Base-by-base conservation (phyloP, 305 asterid species). In the Fraxinus paxiana region DNA sequence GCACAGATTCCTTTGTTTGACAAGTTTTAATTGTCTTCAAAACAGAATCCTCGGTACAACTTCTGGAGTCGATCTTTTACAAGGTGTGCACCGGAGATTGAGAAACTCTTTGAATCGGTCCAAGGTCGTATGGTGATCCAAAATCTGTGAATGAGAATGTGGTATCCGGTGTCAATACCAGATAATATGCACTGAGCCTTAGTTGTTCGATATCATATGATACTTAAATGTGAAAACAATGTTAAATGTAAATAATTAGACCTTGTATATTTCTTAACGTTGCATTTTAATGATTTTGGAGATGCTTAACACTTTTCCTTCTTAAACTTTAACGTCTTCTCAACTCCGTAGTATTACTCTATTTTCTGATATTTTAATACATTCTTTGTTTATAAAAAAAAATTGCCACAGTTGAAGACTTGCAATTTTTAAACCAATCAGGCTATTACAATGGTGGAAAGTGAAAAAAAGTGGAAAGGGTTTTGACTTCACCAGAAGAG, bases 51-150 rank as follows among this genome's bases (percentile, higher is more conserved):
- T 1, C 82, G 96, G 84, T 96, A 94, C 88, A 94, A 92, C 82
- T 96, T 96, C 91, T 94, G 99, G 99, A 92, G 95, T 80, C 87
- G 94, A 77, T 85, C 91, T 26, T 96, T 96, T 87, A 96, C 98
- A 6, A 89, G 97, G 78, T 94, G 98, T 80, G 98, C 99, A 4
- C 97, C 99, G 0, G 99, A 96, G 90, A 94, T 96, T 9, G 98
- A 96, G 88, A 94, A 91, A 91, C 90, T 96, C 17, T 94, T 96
- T 24, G 94, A 96, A 82, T 94, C 98, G 0, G 98, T 96, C 67
- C 98, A 6, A 88, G 99, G 87, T 96, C 99, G 13, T 94, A 97
- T 81, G 99, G 98, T 31, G 98, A 97, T 35, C 92, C 98, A 1
- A 96, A 94, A 83, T 88, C 98, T 6, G 97, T 89, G 20, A 98